These are phyloP conservation scores for Tulasnella sp. DNA, from an alignment of 768 basidiomycete genomes.

Conservation along the genomic window DNA sequence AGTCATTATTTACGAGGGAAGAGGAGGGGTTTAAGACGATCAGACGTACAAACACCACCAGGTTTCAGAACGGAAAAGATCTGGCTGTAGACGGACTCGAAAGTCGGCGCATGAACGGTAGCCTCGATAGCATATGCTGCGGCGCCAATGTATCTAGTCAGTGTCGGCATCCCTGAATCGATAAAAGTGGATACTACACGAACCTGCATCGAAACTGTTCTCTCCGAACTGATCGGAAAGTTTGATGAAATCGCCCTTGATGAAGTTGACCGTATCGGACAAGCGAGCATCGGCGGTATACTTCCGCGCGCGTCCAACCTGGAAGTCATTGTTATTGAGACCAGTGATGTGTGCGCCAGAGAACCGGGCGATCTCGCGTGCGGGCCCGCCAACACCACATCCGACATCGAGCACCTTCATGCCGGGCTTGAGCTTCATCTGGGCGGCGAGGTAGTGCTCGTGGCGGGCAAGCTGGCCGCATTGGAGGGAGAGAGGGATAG, in stretches of 20 bases:
- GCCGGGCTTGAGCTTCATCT: conserved; percentile 73
- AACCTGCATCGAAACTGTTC: conserved; percentile 88
- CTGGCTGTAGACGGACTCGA: conserved; percentile 91
- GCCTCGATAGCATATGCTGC: conserved; percentile 95
- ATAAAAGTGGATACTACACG: not conserved
- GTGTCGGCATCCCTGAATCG: not conserved
- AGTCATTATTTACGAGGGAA: conserved; percentile 5
- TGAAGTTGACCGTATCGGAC: conserved; percentile 65
- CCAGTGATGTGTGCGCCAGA: conserved; percentile 75
- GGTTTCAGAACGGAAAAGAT: conserved; percentile 92
- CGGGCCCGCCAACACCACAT: conserved; percentile 96
- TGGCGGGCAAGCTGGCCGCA: conserved; percentile 60
- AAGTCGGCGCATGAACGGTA: conserved; percentile 89
- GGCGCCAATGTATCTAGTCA: no score
- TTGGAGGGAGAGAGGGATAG: no score
- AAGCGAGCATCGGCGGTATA: conserved; percentile 73
- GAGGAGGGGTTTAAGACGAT: not conserved
- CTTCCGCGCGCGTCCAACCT: conserved; percentile 71
- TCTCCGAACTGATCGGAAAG: conserved; percentile 83
- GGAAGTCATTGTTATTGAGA: conserved; percentile 94
- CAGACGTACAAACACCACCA: conserved; percentile 53
- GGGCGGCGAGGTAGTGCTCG: conserved; percentile 89
- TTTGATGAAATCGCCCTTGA: conserved; percentile 96
- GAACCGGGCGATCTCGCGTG: conserved; percentile 88
- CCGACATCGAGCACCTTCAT: conserved; percentile 98